Percentiles rank a stretch among this genome's conserved stretches.
Conservation (phyloP, 2,329 filamentous ascomycete genomes). For the Ophiobolus disseminans region DNA sequence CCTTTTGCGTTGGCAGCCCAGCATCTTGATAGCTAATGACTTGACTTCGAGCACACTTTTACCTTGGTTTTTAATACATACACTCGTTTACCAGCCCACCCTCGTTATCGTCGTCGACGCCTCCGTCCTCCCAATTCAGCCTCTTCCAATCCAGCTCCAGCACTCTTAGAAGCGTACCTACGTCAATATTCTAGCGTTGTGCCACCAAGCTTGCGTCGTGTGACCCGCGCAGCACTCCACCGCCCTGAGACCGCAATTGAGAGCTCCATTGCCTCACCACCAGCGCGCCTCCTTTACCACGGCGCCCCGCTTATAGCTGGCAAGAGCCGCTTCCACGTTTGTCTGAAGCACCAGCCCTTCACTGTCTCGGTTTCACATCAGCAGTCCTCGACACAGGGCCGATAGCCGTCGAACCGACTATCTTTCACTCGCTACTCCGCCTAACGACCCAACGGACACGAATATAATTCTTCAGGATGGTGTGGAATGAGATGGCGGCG, state of each 20-base stretch:
- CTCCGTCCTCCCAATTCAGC: constrained; percentile 12
- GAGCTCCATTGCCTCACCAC: constrained; percentile 19
- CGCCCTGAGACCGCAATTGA: constrained; percentile 23
- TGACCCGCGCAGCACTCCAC: constrained; percentile 32
- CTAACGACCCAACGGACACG: constrained; percentile 23
- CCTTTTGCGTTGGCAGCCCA: constrained; percentile 27
- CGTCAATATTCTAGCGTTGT: constrained; percentile 42
- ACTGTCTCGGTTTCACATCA: constrained; percentile 5
- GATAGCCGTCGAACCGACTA: constrained; percentile 12
- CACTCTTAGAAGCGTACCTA: constrained; percentile 18
- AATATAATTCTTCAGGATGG: constrained; percentile 33
- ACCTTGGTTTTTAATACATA: constrained; percentile 25
- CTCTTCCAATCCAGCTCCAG: constrained; percentile 19
- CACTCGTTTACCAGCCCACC: constrained; percentile 35
- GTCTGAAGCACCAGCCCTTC: constrained; percentile 11
- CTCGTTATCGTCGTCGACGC: constrained; percentile 15
- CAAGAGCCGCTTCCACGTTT: constrained; percentile 9
- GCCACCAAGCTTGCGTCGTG: constrained; percentile 40
- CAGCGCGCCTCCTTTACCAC: constrained; percentile 18
- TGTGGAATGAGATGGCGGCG: constrained; percentile 25
- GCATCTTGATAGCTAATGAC: constrained; percentile 23
- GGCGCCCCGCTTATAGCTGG: constrained; percentile 16
- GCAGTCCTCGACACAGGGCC: constrained; percentile 14
- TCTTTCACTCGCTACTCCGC: constrained; percentile 17
- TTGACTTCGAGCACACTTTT: constrained; percentile 17